Base-by-base conservation (phyloP, 352 stramenopile species). In the Phytophthora litchii region DNA sequence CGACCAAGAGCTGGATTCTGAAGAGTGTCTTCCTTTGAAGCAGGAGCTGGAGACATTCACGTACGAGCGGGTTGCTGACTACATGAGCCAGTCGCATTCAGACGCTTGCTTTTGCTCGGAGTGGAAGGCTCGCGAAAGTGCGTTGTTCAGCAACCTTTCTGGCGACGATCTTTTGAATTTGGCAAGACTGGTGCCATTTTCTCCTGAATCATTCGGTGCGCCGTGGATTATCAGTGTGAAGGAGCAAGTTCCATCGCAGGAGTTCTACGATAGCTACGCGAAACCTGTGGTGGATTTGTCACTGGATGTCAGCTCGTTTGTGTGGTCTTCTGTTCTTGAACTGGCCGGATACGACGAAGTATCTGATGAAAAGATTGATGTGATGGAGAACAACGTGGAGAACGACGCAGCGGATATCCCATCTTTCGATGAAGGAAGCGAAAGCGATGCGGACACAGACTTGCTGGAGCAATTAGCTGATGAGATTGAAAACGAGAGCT, bases 61-160 rank as follows among this genome's bases (percentile, higher is more conserved):
- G 17, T 58, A 75, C 23, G 56, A 52, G 20, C 59, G 37, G 14
- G 44, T 78, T 11, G 51, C 52, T 31, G 58, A 62, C 8, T 78
- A 78, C 54, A 25, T 51, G 25, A 32, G 32, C 4, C 68, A 76
- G 31, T 65, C 65, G 13, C 64, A 86, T 44, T 21, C 61, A 9
- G 48, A 74, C 6, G 37, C 47, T 13, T 83, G 68, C 47, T 81
- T 86, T 35, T 86, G 76, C 27, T 55, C 41, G 13, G 74, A 80
- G 38, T 86, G 76, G 76, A 78, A 67, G 19, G 19, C 59, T 23
- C 66, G 74, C 12, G 68, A 86, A 40, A 77, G 43, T 35, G 53
- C 48, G 1, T 29, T 81, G 32, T 53, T 78, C 4, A 44, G 47
- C 2, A 74, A 48, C 29, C 21, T 58, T 5, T 81, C 70, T 0